Evolutionary conservation across 108 stramenopile genomes (phyloP).

Genomic region (Cyclotella baltica): DNA sequence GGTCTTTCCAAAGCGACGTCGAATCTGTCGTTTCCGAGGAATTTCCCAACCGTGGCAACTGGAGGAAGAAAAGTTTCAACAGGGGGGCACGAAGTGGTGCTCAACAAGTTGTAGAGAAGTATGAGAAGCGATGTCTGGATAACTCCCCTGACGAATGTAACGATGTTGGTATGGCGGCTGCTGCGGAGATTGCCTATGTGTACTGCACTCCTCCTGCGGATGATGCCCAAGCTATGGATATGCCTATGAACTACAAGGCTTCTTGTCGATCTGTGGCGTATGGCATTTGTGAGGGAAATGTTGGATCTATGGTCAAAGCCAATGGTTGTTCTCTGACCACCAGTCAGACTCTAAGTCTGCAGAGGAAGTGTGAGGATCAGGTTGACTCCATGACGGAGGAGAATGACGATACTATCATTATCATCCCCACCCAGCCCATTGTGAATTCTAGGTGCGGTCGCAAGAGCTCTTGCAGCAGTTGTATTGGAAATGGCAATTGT

Average conservation of each 20-base stretch:
- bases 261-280: background rate
- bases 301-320: background rate
- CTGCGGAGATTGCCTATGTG: constrained; percentile 1
- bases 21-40: background rate
- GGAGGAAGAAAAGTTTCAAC: constrained; percentile 11
- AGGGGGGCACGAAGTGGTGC: background rate
- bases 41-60: background rate
- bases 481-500: background rate
- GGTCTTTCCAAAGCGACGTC: background rate
- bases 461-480: constrained; percentile 1
- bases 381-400: no score
- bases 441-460: background rate
- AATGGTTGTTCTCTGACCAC: constrained; percentile 1
- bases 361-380: constrained; percentile 1
- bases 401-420: no score
- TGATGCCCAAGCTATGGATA: background rate
- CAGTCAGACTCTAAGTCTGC: background rate
- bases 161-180: constrained; percentile 7
- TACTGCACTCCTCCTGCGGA: constrained; percentile 2
- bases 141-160: constrained; percentile 1
- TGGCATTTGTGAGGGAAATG: constrained; percentile 4
- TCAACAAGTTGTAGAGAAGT: background rate
- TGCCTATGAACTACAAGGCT: background rate
- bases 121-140: constrained; percentile 12
- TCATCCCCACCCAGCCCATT: background rate